phyloP scores from a whole-genome alignment of 495 filamentous ascomycete species.

The Apodospora peruviana region DNA sequence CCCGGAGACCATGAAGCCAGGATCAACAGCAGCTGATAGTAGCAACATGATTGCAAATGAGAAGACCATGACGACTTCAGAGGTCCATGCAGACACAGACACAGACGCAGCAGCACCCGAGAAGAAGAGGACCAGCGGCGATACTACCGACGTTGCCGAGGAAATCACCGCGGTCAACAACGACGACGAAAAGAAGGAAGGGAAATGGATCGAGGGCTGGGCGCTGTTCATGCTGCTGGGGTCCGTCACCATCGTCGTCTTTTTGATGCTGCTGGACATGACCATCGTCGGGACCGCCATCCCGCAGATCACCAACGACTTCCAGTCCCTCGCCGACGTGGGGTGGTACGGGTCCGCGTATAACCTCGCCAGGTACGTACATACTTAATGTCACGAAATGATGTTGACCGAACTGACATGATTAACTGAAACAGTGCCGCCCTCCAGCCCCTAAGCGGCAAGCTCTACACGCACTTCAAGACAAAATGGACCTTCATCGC shows the following conservation, averaged over 20 bases:
- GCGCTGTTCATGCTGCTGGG: not conserved
- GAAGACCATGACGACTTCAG: too few species aligned
- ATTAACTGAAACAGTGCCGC: too few species aligned
- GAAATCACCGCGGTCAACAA: too few species aligned
- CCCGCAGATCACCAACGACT: slow-evolving; percentile 5
- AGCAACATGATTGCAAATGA: too few species aligned
- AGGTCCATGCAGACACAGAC: too few species aligned
- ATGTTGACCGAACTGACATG: too few species aligned
- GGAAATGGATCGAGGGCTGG: not conserved
- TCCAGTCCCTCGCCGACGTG: slow-evolving; percentile 1
- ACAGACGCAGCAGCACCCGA: too few species aligned
- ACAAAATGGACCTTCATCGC: slow-evolving; percentile 36
- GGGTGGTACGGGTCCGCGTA: slow-evolving; percentile 4
- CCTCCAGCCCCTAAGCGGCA: slow-evolving; percentile 46
- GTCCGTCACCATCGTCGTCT: slow-evolving; percentile 3
- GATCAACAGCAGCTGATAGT: too few species aligned
- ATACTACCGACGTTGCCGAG: too few species aligned
- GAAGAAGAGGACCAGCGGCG: too few species aligned
- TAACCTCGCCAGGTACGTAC: slow-evolving; percentile 2
- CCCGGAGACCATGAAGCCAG: too few species aligned
- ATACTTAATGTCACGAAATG: too few species aligned
- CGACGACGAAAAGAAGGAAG: not conserved
- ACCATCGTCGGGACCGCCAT: slow-evolving; percentile 39
- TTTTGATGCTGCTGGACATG: slow-evolving; percentile 41
- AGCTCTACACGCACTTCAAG: slow-evolving; percentile 44